Evolutionary conservation across 2,329 filamentous ascomycete species (phyloP).

Genomic region (Trichoderma guizhouense): DNA sequence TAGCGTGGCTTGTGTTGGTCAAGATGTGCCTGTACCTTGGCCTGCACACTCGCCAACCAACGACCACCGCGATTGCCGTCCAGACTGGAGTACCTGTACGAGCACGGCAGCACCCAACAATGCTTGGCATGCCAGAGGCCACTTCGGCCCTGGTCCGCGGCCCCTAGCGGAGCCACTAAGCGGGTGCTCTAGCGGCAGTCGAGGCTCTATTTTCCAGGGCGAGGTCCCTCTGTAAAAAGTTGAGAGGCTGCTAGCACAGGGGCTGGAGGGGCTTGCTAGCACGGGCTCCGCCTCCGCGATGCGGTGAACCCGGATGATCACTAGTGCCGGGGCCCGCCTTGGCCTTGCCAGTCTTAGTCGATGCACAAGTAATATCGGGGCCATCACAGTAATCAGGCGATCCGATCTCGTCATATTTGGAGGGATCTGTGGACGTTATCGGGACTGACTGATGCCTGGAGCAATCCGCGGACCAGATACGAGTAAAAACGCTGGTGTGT

Average conservation of each 20-base stretch:
- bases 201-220: not conserved
- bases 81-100: not conserved
- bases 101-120: not conserved
- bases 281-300: conserved; percentile 12
- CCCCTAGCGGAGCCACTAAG: not conserved
- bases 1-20: not conserved
- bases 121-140: not conserved
- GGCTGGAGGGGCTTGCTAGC: not conserved
- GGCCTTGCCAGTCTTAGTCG: conserved; percentile 9
- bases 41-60: not conserved
- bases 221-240: not conserved
- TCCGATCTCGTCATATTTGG: not conserved
- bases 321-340: conserved; percentile 3
- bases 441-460: not conserved
- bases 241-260: not conserved
- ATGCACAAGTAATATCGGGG: conserved; percentile 16
- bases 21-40: not conserved
- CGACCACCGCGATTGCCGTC: not conserved
- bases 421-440: not conserved
- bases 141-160: not conserved
- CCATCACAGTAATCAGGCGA: conserved; percentile 13
- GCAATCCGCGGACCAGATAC: not conserved
- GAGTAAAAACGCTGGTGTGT: not conserved
- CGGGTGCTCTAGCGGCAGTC: not conserved
- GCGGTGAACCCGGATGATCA: not conserved